Percentiles rank a stretch among this genome's conserved stretches.
phyloP scores from a whole-genome alignment of 2,329 filamentous ascomycete genomes.

The Venturia effusa region DNA sequence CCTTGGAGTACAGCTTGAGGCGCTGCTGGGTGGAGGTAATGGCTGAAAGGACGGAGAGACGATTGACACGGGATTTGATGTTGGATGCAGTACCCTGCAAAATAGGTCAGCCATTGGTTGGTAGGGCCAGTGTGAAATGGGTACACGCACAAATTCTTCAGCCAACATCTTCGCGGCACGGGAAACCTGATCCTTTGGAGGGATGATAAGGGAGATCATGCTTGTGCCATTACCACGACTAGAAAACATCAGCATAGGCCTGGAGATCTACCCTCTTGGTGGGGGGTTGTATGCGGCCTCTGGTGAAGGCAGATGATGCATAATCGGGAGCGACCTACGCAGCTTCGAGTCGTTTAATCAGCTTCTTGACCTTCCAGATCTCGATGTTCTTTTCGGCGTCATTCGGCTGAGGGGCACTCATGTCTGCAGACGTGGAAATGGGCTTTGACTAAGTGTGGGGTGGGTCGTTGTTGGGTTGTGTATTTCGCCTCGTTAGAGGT shows the following conservation, averaged over 20 bases:
- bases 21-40: conserved; percentile 99
- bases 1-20: conserved; percentile 98
- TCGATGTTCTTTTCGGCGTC: conserved; percentile 97
- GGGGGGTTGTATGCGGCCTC: not conserved
- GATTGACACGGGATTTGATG: conserved; percentile 99
- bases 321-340: conserved; percentile 34
- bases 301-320: not conserved
- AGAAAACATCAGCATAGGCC: not conserved
- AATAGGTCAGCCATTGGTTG: not conserved
- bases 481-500: not conserved
- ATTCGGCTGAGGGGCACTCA: conserved; percentile 77
- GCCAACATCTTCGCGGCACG: conserved; percentile 98
- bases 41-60: conserved; percentile 92
- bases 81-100: conserved; percentile 87
- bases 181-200: conserved; percentile 96
- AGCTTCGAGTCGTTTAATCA: conserved; percentile 96
- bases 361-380: conserved; percentile 98
- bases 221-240: conserved; percentile 88
- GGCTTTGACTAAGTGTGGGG: not conserved
- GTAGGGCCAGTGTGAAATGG: conserved; percentile 1
- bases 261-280: not conserved
- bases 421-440: conserved; percentile 26
- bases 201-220: conserved; percentile 99
- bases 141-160: conserved; percentile 82
- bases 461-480: not conserved